Conservation (phyloP, 345 rosid genomes). For the Litchi chinensis region DNA sequence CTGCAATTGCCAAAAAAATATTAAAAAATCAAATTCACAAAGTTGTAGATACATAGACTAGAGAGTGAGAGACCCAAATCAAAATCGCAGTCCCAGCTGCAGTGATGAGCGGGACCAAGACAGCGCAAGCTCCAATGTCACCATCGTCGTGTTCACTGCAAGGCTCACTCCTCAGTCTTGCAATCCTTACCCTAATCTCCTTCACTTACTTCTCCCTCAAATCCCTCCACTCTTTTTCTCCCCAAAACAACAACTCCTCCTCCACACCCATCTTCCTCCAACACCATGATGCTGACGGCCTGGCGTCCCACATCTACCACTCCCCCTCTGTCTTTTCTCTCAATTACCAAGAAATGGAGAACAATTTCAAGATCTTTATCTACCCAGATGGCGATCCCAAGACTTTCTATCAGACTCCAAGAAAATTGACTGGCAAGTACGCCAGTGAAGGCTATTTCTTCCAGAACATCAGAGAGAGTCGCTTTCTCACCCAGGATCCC, state of each 20-base stretch:
- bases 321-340: slow-evolving; percentile 58
- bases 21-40: no score
- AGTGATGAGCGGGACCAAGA: slow-evolving; percentile 15
- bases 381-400: slow-evolving; percentile 96
- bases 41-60: no score
- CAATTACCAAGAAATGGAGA: slow-evolving; percentile 84
- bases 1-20: no score
- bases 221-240: slow-evolving; percentile 48
- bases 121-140: slow-evolving; percentile 4
- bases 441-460: slow-evolving; percentile 99
- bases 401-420: slow-evolving; percentile 86
- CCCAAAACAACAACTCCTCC: slow-evolving; percentile 19
- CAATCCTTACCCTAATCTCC: slow-evolving; percentile 68
- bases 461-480: slow-evolving; percentile 82
- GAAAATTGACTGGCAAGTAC: slow-evolving; percentile 92
- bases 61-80: not conserved
- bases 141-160: slow-evolving; percentile 56
- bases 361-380: slow-evolving; percentile 74
- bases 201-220: slow-evolving; percentile 65
- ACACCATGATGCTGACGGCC: slow-evolving; percentile 23
- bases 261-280: slow-evolving; percentile 7
- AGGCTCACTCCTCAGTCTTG: slow-evolving; percentile 65
- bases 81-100: not conserved
- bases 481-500: slow-evolving; percentile 74
- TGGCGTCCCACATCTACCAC: slow-evolving; percentile 60